phyloP scores from a whole-genome alignment of 371 early-diverging fungal species.

The Circinella minor region DNA sequence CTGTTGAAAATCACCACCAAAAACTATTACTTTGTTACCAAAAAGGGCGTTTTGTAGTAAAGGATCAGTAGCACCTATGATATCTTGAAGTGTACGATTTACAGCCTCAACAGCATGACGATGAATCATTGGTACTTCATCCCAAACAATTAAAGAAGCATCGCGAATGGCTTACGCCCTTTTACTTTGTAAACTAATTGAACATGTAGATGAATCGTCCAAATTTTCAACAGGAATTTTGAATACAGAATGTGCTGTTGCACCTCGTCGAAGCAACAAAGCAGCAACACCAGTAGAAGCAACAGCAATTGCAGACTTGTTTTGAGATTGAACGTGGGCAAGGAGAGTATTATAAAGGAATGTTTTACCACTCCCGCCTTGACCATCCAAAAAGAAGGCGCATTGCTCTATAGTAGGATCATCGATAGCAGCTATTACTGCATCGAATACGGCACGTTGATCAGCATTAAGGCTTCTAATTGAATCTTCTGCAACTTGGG shows the following conservation, averaged over 20 bases:
- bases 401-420: not conserved
- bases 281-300: conserved; percentile 20
- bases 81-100: conserved; percentile 23
- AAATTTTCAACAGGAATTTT: too few relatives aligned
- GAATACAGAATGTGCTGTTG: conserved; percentile 4
- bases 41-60: conserved; percentile 18
- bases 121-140: conserved; percentile 18
- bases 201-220: conserved; percentile 16
- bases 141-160: conserved; percentile 20
- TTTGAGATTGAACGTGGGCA: conserved; percentile 6
- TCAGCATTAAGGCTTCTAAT: conserved; percentile 1
- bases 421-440: not conserved
- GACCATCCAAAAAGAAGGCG: conserved; percentile 23
- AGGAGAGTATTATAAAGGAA: conserved; percentile 26
- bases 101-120: conserved; percentile 29
- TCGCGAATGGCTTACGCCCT: conserved; percentile 8
- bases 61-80: conserved; percentile 16
- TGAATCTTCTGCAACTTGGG: too few relatives aligned
- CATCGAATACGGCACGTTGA: conserved; percentile 11
- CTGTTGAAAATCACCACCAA: too few relatives aligned
- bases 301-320: conserved; percentile 19
- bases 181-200: conserved; percentile 10
- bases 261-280: conserved; percentile 7
- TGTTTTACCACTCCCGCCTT: conserved; percentile 24
- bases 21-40: conserved; percentile 30